Conservation (phyloP, 1,139 yeast species). For the Yamadazyma atlantica region DNA sequence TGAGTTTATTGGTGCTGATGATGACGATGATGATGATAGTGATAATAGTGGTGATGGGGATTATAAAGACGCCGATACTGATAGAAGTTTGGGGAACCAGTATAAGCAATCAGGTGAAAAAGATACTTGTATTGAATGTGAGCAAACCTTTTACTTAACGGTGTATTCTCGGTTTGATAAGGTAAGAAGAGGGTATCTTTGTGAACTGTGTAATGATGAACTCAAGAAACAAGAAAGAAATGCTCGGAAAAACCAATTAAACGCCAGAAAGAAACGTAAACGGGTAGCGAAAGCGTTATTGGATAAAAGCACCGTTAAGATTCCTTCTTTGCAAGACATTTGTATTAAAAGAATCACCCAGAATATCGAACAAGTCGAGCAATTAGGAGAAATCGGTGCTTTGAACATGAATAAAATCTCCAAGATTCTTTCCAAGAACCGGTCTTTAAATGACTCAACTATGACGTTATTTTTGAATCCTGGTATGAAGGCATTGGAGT, state of each 20-base stretch:
- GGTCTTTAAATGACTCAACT: conserved; percentile 74
- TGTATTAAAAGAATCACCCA: conserved; percentile 71
- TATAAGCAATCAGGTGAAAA: conserved; percentile 45
- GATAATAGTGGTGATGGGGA: conserved; percentile 29
- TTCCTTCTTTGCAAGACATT: conserved; percentile 77
- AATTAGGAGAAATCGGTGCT: conserved; percentile 75
- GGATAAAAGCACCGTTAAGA: conserved; percentile 60
- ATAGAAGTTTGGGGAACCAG: conserved; percentile 21
- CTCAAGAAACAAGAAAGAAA: conserved; percentile 44
- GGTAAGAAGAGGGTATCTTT: conserved; percentile 58
- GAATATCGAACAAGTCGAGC: conserved; percentile 75
- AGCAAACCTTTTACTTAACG: conserved; percentile 52
- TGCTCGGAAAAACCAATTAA: conserved; percentile 51
- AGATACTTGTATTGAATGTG: conserved; percentile 61
- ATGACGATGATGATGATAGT: conserved; percentile 26
- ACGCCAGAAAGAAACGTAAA: conserved; percentile 72
- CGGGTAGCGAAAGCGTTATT: conserved; percentile 81
- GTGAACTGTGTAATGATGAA: conserved; percentile 61
- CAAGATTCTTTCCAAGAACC: conserved; percentile 73
- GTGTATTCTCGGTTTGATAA: conserved; percentile 60
- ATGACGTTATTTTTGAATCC: conserved; percentile 70
- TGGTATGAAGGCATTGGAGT: conserved; percentile 53
- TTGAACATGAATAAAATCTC: conserved; percentile 65
- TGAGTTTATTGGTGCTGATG: conserved; percentile 17
- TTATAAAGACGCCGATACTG: conserved; percentile 22